Evolutionary conservation across 805 yeast species (phyloP).

Genomic region (Barnettozyma wickerhamii): DNA sequence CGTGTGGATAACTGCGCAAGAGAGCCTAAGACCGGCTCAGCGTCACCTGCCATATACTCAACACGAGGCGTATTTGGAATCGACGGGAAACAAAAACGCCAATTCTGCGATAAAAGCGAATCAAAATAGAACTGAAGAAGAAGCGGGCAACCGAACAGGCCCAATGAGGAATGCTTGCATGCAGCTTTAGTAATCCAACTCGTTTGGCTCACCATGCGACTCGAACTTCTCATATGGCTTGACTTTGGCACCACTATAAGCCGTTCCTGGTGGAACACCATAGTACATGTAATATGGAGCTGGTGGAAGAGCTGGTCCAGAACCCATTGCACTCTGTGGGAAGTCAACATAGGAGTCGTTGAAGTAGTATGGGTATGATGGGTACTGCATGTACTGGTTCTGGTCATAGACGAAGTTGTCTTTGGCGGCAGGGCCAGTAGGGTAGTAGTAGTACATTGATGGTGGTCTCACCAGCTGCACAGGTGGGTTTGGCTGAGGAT

Average conservation of each 20-base stretch:
- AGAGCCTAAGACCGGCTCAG: too few species aligned
- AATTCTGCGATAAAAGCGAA: not conserved
- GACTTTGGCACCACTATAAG: conserved; percentile 8
- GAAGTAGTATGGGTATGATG: conserved; percentile 23
- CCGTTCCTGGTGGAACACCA: conserved; percentile 22
- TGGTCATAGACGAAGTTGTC: conserved; percentile 27
- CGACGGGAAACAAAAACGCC: too few species aligned
- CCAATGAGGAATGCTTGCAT: not conserved
- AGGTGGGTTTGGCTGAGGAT: conserved; percentile 8
- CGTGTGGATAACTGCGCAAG: too few species aligned
- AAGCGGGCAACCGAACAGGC: too few species aligned
- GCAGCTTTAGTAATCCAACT: conserved; percentile 10
- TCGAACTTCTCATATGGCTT: conserved; percentile 8
- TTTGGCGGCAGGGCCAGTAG: conserved; percentile 25
- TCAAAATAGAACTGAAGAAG: not conserved
- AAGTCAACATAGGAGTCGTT: conserved; percentile 21
- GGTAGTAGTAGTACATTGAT: conserved; percentile 27
- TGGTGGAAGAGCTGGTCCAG: conserved; percentile 18
- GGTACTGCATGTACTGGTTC: conserved; percentile 19
- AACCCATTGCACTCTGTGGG: conserved; percentile 12
- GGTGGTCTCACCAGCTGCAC: conserved; percentile 19
- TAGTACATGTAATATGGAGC: conserved; percentile 30
- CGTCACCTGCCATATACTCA: too few species aligned
- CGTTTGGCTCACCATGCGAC: conserved; percentile 6
- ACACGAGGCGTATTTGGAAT: too few species aligned